These are phyloP conservation scores for Phlyctochytrium bullatum DNA, from an alignment of 192 early-diverging fungal genomes.

Conservation along the genomic window DNA sequence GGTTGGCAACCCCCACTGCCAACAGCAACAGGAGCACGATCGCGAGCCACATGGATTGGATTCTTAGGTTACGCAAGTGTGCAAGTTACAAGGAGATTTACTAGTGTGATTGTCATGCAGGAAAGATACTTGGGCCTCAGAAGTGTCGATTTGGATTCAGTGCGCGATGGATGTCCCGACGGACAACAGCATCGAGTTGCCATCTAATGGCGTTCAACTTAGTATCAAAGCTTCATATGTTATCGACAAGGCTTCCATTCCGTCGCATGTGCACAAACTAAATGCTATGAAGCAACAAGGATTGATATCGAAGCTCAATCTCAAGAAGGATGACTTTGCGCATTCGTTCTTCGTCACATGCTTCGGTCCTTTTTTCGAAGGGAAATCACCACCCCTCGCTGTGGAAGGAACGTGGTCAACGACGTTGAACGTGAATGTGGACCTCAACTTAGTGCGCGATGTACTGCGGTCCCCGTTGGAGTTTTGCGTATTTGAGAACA, in stretches of 20 bases:
- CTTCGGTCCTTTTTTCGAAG: neutral
- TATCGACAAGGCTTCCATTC: neutral
- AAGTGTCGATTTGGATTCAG: too few species aligned
- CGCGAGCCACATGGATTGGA: constrained; percentile 14
- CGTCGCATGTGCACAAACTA: neutral
- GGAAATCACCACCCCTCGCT: neutral
- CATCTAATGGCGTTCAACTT: neutral
- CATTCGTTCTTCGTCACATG: constrained; percentile 7
- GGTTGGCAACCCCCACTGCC: constrained; percentile 50
- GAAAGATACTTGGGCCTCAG: too few species aligned
- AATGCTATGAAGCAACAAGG: neutral
- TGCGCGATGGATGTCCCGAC: too few species aligned
- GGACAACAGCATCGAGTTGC: too few species aligned
- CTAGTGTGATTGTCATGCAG: neutral
- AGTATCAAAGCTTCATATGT: neutral
- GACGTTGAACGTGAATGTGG: neutral
- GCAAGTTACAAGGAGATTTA: constrained; percentile 6
- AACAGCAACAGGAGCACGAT: constrained; percentile 42
- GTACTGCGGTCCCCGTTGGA: neutral
- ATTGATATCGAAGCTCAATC: neutral
- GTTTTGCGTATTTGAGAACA: constrained; percentile 5
- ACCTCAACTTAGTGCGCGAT: neutral
- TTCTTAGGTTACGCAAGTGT: neutral
- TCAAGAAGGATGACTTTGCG: neutral
- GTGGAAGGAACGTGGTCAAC: neutral